phyloP scores from a whole-genome alignment of 139 green algal species.

The Chlorella sp. region DNA sequence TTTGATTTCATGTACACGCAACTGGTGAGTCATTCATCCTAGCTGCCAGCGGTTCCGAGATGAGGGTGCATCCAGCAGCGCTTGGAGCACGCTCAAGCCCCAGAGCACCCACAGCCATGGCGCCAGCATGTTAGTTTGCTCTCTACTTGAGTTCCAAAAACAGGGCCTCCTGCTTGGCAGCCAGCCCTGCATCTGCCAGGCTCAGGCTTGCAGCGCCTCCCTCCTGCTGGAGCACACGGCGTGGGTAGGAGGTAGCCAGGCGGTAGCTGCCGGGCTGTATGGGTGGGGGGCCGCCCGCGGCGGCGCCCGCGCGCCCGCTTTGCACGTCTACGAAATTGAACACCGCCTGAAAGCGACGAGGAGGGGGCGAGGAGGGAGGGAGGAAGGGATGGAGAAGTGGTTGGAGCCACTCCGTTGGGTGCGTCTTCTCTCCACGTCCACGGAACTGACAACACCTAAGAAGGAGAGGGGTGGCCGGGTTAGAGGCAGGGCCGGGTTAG shows the following conservation, averaged over 20 bases:
- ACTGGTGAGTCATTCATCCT: too few relatives aligned
- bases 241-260: constrained; percentile 58
- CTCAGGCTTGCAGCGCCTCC: neutral
- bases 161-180: constrained; percentile 59
- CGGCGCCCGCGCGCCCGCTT: neutral
- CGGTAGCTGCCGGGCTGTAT: constrained; percentile 70
- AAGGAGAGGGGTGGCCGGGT: too few relatives aligned
- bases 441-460: neutral
- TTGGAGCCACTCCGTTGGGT: neutral
- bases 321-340: constrained; percentile 87
- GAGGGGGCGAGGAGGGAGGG: neutral
- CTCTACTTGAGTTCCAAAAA: constrained; percentile 63
- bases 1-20: too few relatives aligned
- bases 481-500: too few relatives aligned
- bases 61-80: too few relatives aligned
- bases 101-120: neutral
- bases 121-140: neutral
- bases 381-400: neutral
- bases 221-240: constrained; percentile 5
- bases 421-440: neutral
- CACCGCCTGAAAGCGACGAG: constrained; percentile 48
- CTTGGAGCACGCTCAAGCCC: neutral
- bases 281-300: neutral
- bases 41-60: too few relatives aligned
- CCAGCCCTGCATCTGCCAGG: constrained; percentile 63